Evolutionary conservation across 2,329 filamentous ascomycete genomes (phyloP), one percentile per base, ranked within the genome.

Genomic region (Aspergillus calidoustus): DNA sequence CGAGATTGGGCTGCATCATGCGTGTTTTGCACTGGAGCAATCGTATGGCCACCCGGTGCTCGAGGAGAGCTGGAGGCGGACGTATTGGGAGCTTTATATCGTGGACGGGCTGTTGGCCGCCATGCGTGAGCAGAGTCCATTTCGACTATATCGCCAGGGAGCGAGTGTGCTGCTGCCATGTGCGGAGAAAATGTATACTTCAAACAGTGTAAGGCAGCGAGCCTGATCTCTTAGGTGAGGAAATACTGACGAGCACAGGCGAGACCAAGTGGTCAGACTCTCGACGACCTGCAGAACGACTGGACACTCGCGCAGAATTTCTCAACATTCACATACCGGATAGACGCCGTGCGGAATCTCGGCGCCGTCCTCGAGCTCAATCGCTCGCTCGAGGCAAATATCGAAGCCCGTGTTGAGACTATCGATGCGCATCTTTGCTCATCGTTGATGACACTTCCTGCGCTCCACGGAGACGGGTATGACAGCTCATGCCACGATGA

Each of bases 21-120:
- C 85, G 48, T 81, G 84, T 0, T 96, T 89, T 72, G 69, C 66
- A 0, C 11, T 43, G 3, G n/a, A 62, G 7, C 62, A 74, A 46
- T 67, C 69, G 0, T 55, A 60, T 5, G 88, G 90, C 0, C 85
- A 87, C 54, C 79, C 85, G 0, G 79, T 91, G 1, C 69, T 93
- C 6, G 91, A 93, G 72, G 92, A 96, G 76, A 91, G 89, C 74
- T 92, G 90, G 88, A 85, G 91, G 15, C 82, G 92, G 62, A 96
- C 92, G 0, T 96, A 91, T 91, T 96, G 92, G 92, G 91, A 85
- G 67, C 70, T 90, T 47, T 93, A 88, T 71, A 84, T 91, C 13
- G 85, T 91, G 13, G 91, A 94, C 70, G 91, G 89, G 51, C 88
- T 94, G 83, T 84, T 94, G 65, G 89, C 91, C 4, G 91, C 90